Evolutionary conservation across 306 rosid species (phyloP).

Genomic region (cucumber (Cucumis sativus)): DNA sequence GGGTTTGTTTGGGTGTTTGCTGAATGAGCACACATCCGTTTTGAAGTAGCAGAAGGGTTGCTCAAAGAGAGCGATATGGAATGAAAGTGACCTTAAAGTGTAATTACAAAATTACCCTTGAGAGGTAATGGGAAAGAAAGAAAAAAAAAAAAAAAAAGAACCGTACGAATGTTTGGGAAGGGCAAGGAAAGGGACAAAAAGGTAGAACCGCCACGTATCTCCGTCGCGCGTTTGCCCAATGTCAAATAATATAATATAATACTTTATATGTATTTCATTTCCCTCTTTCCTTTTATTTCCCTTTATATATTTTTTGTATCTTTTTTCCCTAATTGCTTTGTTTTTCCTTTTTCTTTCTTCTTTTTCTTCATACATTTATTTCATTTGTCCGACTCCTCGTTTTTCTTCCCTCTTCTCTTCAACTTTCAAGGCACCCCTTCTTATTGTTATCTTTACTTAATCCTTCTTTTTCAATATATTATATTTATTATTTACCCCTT

Average conservation of each 20-base stretch:
- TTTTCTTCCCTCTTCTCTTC: neutral
- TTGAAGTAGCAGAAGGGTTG: neutral
- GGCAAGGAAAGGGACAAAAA: neutral
- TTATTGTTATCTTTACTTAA: neutral
- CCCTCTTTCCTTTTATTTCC: neutral
- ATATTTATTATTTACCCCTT: too few species aligned
- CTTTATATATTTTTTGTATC: neutral
- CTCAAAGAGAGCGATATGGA: neutral
- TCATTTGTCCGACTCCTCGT: conserved; percentile 4
- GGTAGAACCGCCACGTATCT: neutral
- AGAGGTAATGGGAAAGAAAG: neutral
- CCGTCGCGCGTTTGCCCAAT: neutral
- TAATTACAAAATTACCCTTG: neutral
- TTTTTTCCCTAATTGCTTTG: neutral
- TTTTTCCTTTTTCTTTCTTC: neutral
- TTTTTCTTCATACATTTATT: neutral
- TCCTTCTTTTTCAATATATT: too few species aligned
- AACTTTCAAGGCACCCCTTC: neutral
- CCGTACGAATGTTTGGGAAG: neutral
- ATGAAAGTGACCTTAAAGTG: neutral
- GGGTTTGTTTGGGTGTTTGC: neutral
- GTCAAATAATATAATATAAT: too few species aligned
- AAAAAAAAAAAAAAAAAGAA: neutral
- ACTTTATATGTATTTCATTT: too few species aligned
- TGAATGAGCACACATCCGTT: neutral